phyloP scores from a whole-genome alignment of 2,329 filamentous ascomycete species.

The Fusarium vanettenii region DNA sequence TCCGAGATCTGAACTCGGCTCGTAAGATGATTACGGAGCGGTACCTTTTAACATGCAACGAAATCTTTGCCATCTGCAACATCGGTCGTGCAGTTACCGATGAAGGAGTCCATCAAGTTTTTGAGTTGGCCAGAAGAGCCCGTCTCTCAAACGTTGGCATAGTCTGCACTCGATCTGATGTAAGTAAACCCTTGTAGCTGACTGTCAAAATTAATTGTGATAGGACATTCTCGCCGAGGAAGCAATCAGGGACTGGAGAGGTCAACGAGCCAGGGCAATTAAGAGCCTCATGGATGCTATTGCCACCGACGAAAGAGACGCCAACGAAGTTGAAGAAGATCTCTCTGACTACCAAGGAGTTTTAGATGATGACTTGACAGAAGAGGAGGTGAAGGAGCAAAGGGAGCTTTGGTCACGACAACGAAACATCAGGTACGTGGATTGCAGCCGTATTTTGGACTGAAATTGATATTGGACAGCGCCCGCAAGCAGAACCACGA shows the following conservation, averaged over 20 bases:
- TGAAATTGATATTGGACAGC: slow-evolving; percentile 7
- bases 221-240: slow-evolving; percentile 49
- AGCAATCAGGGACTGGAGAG: slow-evolving; percentile 48
- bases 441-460: background rate
- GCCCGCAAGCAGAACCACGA: slow-evolving; percentile 17
- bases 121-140: slow-evolving; percentile 54
- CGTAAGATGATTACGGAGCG: slow-evolving; percentile 57
- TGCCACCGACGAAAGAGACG: slow-evolving; percentile 6
- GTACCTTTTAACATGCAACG: slow-evolving; percentile 58
- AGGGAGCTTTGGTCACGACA: background rate
- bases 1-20: slow-evolving; percentile 60
- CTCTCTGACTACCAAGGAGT: slow-evolving; percentile 16
- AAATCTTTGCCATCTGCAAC: slow-evolving; percentile 58
- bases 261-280: slow-evolving; percentile 29
- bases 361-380: slow-evolving; percentile 2
- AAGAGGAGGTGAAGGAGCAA: slow-evolving; percentile 3
- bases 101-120: slow-evolving; percentile 53
- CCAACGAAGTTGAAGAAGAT: slow-evolving; percentile 5
- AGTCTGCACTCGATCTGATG: slow-evolving; percentile 57
- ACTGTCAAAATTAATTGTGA: too few species aligned
- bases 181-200: slow-evolving; percentile 19
- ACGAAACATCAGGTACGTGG: background rate
- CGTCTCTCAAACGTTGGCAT: slow-evolving; percentile 55
- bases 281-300: slow-evolving; percentile 28
- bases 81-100: slow-evolving; percentile 57